Conservation (phyloP, 495 filamentous ascomycete genomes). For the Talaromyces liani region DNA sequence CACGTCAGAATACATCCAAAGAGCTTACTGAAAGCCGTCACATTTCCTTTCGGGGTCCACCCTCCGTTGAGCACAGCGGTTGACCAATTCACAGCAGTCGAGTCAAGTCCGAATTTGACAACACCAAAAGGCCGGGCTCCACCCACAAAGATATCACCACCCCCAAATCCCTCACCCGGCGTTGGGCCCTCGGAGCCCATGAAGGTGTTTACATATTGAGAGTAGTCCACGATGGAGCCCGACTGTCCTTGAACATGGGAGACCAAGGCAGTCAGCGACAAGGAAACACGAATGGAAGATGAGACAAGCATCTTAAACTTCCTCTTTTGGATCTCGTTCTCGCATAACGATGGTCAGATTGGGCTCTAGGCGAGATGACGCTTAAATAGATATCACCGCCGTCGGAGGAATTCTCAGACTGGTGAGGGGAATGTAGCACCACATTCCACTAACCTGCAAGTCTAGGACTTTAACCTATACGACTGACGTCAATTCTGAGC, state of each 20-base stretch:
- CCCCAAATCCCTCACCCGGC: conserved; percentile 27
- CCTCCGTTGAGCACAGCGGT: conserved; percentile 42
- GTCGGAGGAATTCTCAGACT: neutral
- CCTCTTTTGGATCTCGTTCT: neutral
- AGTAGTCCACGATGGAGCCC: conserved; percentile 24
- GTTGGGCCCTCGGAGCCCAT: conserved; percentile 29
- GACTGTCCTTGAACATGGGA: neutral
- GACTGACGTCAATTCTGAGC: neutral
- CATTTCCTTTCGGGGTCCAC: conserved; percentile 49
- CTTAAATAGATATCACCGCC: neutral
- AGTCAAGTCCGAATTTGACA: conserved; percentile 61
- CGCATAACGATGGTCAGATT: neutral
- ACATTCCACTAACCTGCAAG: neutral
- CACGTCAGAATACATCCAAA: neutral
- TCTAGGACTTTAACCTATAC: neutral
- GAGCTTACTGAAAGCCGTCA: conserved; percentile 47
- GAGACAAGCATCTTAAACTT: neutral
- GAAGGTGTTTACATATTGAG: conserved; percentile 40
- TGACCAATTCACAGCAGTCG: conserved; percentile 46
- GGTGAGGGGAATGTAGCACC: neutral
- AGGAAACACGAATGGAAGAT: neutral
- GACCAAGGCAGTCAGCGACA: neutral
- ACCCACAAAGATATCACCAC: conserved; percentile 64
- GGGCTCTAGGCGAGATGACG: neutral
- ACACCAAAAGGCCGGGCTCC: conserved; percentile 58